These are phyloP conservation scores for Alternaria arbusti DNA, from an alignment of 2,329 filamentous ascomycete genomes.

Conservation along the genomic window DNA sequence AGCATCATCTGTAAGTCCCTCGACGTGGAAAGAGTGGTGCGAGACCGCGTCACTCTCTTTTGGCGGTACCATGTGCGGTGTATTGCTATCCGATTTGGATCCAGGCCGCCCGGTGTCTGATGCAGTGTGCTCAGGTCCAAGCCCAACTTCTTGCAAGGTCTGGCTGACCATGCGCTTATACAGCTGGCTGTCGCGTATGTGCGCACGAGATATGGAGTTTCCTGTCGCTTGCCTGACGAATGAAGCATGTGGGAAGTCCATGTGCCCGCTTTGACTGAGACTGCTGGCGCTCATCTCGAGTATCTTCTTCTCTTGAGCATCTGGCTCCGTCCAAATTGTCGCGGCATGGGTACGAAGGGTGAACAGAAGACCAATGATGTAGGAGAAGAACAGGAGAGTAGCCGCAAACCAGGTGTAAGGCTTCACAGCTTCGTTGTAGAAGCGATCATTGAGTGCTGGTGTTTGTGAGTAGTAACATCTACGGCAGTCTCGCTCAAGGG, in stretches of 20 bases:
- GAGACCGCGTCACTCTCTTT: constrained; percentile 44
- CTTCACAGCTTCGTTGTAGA: constrained; percentile 88
- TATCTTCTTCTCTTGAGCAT: constrained; percentile 55
- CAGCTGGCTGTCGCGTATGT: constrained; percentile 85
- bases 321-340: constrained; percentile 89
- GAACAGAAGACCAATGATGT: constrained; percentile 92
- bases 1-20: constrained; percentile 80
- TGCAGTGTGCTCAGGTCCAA: constrained; percentile 63
- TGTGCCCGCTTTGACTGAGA: constrained; percentile 38
- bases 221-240: constrained; percentile 40
- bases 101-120: constrained; percentile 42
- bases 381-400: constrained; percentile 84
- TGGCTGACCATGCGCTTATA: constrained; percentile 95
- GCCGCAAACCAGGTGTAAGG: constrained; percentile 94
- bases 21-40: constrained; percentile 57
- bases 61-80: constrained; percentile 46
- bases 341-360: constrained; percentile 94
- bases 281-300: constrained; percentile 47
- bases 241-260: constrained; percentile 38
- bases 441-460: constrained; percentile 82
- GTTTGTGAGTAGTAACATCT: constrained; percentile 93
- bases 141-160: constrained; percentile 81
- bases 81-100: constrained; percentile 35
- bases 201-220: constrained; percentile 48
- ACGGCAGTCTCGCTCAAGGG: constrained; percentile 73